These are phyloP conservation scores for Rickenella mellea DNA, from an alignment of 768 basidiomycete species.

Conservation along the genomic window DNA sequence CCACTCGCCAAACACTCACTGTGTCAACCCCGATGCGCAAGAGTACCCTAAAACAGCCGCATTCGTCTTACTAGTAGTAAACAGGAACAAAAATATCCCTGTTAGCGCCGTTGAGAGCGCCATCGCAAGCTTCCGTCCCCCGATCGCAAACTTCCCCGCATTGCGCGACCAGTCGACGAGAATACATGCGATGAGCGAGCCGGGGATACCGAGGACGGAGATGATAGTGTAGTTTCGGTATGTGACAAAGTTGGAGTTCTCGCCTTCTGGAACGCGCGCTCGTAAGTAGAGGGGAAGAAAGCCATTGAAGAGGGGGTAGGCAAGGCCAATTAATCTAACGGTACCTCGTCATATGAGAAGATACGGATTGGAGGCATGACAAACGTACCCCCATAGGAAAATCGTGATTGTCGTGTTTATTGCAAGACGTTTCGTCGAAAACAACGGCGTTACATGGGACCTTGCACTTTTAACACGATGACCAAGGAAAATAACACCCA, in stretches of 20 bases:
- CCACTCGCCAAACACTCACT: slow-evolving; percentile 21
- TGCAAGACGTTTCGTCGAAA: slow-evolving; percentile 32
- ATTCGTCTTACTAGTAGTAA: slow-evolving; percentile 35
- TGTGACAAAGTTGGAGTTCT: slow-evolving; percentile 19
- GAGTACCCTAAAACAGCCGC: slow-evolving; percentile 35
- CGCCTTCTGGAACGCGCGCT: slow-evolving; percentile 10
- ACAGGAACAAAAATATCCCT: slow-evolving; percentile 39
- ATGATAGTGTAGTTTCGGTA: slow-evolving; percentile 44
- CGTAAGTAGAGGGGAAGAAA: slow-evolving; percentile 43
- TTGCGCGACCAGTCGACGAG: slow-evolving; percentile 35
- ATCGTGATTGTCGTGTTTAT: slow-evolving; percentile 39
- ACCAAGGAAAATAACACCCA: background rate
- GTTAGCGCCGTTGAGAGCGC: slow-evolving; percentile 34
- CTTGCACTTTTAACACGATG: slow-evolving; percentile 18
- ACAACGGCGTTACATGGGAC: slow-evolving; percentile 41
- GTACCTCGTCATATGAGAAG: background rate
- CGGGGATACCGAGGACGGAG: slow-evolving; percentile 36
- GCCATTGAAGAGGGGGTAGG: slow-evolving; percentile 42
- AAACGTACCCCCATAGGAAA: slow-evolving; percentile 38
- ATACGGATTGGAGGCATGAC: background rate
- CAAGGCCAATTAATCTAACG: slow-evolving; percentile 37
- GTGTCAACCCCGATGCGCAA: slow-evolving; percentile 31
- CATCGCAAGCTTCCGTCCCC: slow-evolving; percentile 40
- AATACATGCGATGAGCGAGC: slow-evolving; percentile 34
- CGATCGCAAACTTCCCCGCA: slow-evolving; percentile 22